Base-by-base conservation (phyloP, 352 stramenopile species). In the Globisporangium yorkense region DNA sequence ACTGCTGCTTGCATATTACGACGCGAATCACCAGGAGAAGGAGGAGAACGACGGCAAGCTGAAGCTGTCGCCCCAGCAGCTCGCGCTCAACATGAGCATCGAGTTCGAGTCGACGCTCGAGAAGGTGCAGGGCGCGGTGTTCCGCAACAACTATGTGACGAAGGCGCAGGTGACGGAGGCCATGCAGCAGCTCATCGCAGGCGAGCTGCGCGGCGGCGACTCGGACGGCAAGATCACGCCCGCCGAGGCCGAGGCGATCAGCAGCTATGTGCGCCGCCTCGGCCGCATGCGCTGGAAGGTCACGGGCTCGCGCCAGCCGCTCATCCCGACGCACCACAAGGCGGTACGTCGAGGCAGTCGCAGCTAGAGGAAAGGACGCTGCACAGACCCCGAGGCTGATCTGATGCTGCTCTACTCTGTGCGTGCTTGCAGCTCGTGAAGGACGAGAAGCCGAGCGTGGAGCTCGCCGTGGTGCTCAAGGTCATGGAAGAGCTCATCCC, bases 51-150 rank as follows among this genome's bases (percentile, higher is more conserved):
- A 65, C 15, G 75, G 68, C 45, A 72, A 74, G 20, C 62, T 89
- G 16, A 67, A 67, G 54, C 50, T 88, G 10, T 78, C 79, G 10
- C 69, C 79, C 0, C 75, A 92, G 56, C 80, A 92, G 56, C 77
- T 83, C 40, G 84, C 84, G 51, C 72, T 93, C 3, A 70, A 88
- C 43, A 93, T 93, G 84, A 92, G 81, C 63, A 85, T 92, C 37
- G 71, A 73, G 33, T 93, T 93, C 53, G 84, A 93, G 65, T 75
- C 71, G 10, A 87, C 82, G 61, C 70, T 93, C 8, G 78, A 88
- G 56, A 85, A 83, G 60, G 84, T 93, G 41, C 84, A 93, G 61
- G 81, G 90, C 63, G 79, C 81, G 0, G 84, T 93, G 13, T 93
- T 93, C 54, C 77, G 81, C 44, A 92, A 93, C 65, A 83, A 93